Evolutionary conservation across 2,329 filamentous ascomycete genomes (phyloP), one percentile per base, ranked within the genome.

Genomic region (Phialocephala subalpina): DNA sequence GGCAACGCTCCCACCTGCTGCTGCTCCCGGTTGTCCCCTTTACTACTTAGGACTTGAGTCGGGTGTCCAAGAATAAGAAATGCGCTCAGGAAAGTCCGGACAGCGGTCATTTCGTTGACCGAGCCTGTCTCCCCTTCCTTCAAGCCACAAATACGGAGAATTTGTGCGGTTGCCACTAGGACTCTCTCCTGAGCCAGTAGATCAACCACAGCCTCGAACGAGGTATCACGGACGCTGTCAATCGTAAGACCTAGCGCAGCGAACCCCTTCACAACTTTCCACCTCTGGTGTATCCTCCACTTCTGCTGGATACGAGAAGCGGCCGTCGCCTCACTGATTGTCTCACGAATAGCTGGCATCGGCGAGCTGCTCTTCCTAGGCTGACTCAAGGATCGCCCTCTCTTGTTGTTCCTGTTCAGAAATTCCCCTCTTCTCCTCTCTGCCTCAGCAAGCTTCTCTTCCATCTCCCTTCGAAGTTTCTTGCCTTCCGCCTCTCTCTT

Each of bases 21-120:
- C 76, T 87, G 85, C 65, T 88, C 79, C 69, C 82, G 81, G 58
- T 80, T 83, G 58, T 79, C 84, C 58, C 90, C 88, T 74, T 92
- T 92, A 76, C 89, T 92, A 77, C 87, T 92, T 38, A 96, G 85
- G 1, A 95, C 92, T 71, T 93, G 89, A 1, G 89, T 88, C 0
- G 92, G 92, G 76, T 95, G 92, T 1, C 91, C 92, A 29, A 94
- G 81, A 67, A 95, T 94, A 62, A 96, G 82, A 75, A 91, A 95
- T 5, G 92, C 90, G 74, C 91, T 93, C 63, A 96, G 80, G 73
- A 95, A 95, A 0, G 90, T 93, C 72, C 92, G 84, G 47, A 92
- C 87, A 18, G 88, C 86, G 40, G 90, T 88, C 82, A 91, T 91
- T 70, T 92, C 87, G 53, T 86, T 84, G 64, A 90, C 86, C 1